phyloP scores from a whole-genome alignment of 805 yeast species.

The Kuraishia floccosa region DNA sequence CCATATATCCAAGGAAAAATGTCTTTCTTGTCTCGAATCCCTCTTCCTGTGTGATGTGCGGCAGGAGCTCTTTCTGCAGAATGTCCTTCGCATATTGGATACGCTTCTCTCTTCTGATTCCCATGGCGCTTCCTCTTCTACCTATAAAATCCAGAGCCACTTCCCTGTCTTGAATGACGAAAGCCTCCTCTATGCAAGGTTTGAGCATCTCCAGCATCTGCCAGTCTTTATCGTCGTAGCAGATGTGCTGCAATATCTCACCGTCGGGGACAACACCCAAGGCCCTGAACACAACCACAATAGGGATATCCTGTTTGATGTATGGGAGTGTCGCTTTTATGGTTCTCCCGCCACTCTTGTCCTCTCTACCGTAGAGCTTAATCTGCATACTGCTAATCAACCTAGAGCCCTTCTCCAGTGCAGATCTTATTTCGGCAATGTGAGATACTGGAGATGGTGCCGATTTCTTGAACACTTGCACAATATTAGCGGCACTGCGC shows the following conservation, averaged over 20 bases:
- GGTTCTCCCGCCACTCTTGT: slow-evolving; percentile 60
- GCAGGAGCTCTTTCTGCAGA: slow-evolving; percentile 89
- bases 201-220: slow-evolving; percentile 98
- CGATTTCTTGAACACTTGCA: slow-evolving; percentile 95
- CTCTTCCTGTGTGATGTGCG: slow-evolving; percentile 94
- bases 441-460: slow-evolving; percentile 96
- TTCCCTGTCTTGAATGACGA: slow-evolving; percentile 95
- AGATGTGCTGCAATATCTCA: slow-evolving; percentile 94
- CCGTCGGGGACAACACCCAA: slow-evolving; percentile 98
- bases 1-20: slow-evolving; percentile 95
- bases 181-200: slow-evolving; percentile 99
- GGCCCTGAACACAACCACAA: slow-evolving; percentile 94
- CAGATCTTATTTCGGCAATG: slow-evolving; percentile 93
- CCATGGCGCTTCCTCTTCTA: slow-evolving; percentile 94
- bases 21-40: slow-evolving; percentile 97
- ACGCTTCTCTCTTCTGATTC: slow-evolving; percentile 96
- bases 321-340: slow-evolving; percentile 95
- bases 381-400: slow-evolving; percentile 90
- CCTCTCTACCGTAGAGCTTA: slow-evolving; percentile 53
- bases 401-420: slow-evolving; percentile 94
- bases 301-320: slow-evolving; percentile 93
- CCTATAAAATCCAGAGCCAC: slow-evolving; percentile 97
- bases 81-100: slow-evolving; percentile 96
- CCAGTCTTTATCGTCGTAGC: slow-evolving; percentile 97
- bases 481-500: slow-evolving; percentile 96